These are phyloP conservation scores for Drosera spatulata DNA, from an alignment of 179 eudicot genomes.

Conservation along the genomic window DNA sequence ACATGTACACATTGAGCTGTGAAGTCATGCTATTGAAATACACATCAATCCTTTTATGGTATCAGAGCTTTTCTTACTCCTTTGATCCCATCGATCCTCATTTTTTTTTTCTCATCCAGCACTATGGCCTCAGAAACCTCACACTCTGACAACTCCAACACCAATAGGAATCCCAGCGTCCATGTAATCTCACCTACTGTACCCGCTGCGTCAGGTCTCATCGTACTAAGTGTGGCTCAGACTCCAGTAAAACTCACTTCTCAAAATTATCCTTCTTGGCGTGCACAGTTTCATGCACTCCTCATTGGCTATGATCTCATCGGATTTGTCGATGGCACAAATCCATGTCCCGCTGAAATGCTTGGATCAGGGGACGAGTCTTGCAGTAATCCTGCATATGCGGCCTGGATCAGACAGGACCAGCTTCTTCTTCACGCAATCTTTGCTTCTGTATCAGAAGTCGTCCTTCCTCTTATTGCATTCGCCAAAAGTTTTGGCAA, in stretches of 20 bases:
- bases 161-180: background rate
- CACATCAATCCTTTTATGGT: background rate
- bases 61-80: too few species aligned
- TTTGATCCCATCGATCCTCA: too few species aligned
- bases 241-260: background rate
- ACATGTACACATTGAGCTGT: too few species aligned
- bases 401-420: background rate
- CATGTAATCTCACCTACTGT: background rate
- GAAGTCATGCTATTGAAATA: too few species aligned
- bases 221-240: background rate
- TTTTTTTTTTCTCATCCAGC: too few species aligned
- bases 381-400: background rate
- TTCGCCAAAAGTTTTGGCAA: too few species aligned
- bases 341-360: background rate
- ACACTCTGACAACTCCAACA: background rate
- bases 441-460: too few species aligned
- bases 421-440: too few species aligned
- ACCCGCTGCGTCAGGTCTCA: background rate
- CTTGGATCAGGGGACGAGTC: background rate
- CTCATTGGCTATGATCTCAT: background rate
- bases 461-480: too few species aligned
- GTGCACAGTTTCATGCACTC: background rate
- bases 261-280: background rate
- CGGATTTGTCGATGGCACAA: background rate
- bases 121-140: too few species aligned